Percentiles rank a stretch among this genome's conserved stretches.
Evolutionary conservation across 2,329 filamentous ascomycete species (phyloP).

Genomic region (Paecilomyces dactylethromorphus): DNA sequence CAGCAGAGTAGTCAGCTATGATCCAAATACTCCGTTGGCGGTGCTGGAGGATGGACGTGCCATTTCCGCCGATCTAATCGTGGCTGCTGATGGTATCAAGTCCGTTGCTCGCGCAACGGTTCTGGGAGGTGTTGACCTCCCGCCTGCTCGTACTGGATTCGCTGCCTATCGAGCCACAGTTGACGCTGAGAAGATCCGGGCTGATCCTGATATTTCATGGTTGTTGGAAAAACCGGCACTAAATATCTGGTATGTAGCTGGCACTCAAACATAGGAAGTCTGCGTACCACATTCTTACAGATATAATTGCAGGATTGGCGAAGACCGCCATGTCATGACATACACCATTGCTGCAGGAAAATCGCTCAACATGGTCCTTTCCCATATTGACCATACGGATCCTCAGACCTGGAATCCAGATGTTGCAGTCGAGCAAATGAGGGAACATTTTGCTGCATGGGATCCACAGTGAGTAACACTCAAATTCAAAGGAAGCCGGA

Average conservation of each 20-base stretch:
- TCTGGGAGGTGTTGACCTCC: constrained; percentile 3
- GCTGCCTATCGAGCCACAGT: constrained; percentile 13
- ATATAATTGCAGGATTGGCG: not conserved
- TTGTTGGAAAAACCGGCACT: constrained; percentile 2
- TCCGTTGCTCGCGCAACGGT: not conserved
- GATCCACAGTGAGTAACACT: not conserved
- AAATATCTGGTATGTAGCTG: not conserved
- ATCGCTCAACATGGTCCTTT: constrained; percentile 39
- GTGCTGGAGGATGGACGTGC: not conserved
- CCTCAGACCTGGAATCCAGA: constrained; percentile 17
- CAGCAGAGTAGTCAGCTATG: not conserved
- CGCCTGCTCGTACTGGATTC: constrained; percentile 5
- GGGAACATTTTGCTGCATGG: constrained; percentile 23
- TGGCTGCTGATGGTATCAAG: not conserved
- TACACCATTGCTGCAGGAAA: constrained; percentile 28
- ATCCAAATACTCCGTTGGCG: not conserved
- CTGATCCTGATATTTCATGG: constrained; percentile 8
- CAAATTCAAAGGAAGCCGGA: not conserved
- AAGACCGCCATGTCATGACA: constrained; percentile 28
- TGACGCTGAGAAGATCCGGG: constrained; percentile 9
- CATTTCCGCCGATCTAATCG: not conserved
- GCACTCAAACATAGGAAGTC: not conserved
- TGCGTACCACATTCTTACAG: not conserved
- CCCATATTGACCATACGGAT: constrained; percentile 15
- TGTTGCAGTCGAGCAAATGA: constrained; percentile 18